phyloP scores from a whole-genome alignment of 345 rosid genomes.

The Eucalyptus fibrosa region DNA sequence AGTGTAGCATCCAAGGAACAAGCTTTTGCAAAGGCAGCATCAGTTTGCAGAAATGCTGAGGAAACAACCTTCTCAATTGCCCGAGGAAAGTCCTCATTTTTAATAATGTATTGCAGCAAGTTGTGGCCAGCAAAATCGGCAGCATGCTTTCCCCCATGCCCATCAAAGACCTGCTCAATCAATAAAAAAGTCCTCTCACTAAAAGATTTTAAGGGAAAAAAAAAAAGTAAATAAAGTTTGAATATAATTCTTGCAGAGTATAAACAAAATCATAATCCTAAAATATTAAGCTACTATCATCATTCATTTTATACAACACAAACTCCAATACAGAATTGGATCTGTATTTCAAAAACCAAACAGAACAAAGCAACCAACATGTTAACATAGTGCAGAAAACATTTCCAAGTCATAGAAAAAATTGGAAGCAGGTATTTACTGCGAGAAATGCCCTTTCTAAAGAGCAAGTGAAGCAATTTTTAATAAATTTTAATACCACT shows the following conservation, averaged over 20 bases:
- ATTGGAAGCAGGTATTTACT: neutral
- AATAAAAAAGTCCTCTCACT: neutral
- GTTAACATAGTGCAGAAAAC: neutral
- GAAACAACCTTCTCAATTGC: conserved; percentile 57
- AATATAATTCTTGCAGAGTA: neutral
- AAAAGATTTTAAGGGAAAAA: neutral
- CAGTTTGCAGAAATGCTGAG: conserved; percentile 79
- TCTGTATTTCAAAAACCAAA: neutral
- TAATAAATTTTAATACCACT: neutral
- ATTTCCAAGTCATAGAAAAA: neutral
- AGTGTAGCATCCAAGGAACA: conserved; percentile 52
- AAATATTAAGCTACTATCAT: neutral
- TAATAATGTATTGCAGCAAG: conserved; percentile 59
- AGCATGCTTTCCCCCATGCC: conserved; percentile 92
- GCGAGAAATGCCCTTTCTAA: neutral
- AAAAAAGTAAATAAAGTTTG: neutral
- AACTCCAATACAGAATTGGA: neutral
- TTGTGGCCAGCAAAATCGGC: conserved; percentile 65
- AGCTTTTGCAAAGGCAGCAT: conserved; percentile 69
- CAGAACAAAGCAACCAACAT: neutral
- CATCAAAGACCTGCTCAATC: conserved; percentile 31
- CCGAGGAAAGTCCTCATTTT: conserved; percentile 55
- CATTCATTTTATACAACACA: neutral
- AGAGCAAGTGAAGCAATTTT: neutral
- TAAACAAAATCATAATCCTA: neutral